Percentiles rank a stretch among this genome's conserved stretches.
Conservation (phyloP, 2,329 filamentous ascomycete species). For the Microdochium nivale region DNA sequence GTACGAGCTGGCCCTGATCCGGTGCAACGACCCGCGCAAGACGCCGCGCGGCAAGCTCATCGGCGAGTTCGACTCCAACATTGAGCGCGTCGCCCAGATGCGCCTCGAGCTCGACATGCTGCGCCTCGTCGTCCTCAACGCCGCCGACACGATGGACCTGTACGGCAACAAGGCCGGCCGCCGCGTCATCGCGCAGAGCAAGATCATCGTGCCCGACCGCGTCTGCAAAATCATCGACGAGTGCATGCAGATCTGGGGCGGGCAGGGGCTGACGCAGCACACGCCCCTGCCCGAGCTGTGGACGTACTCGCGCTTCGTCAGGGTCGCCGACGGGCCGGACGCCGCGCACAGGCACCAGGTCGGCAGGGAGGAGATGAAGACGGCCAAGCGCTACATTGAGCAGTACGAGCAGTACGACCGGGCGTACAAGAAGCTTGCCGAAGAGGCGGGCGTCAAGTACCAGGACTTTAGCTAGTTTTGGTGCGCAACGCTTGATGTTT, state of each 20-base stretch:
- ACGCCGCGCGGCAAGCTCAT: slow-evolving; percentile 28
- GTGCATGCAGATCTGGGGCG: slow-evolving; percentile 32
- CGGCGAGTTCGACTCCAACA: slow-evolving; percentile 29
- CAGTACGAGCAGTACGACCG: slow-evolving; percentile 24
- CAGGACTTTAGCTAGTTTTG: neutral
- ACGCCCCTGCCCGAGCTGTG: slow-evolving; percentile 30
- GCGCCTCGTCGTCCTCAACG: slow-evolving; percentile 29
- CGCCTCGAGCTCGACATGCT: slow-evolving; percentile 29
- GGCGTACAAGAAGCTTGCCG: slow-evolving; percentile 22
- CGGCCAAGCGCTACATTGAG: slow-evolving; percentile 20
- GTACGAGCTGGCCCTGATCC: slow-evolving; percentile 28
- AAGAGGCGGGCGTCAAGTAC: slow-evolving; percentile 18
- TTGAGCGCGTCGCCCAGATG: slow-evolving; percentile 30
- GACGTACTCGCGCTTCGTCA: slow-evolving; percentile 30
- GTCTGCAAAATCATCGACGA: slow-evolving; percentile 29
- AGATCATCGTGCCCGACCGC: slow-evolving; percentile 30
- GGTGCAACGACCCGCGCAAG: slow-evolving; percentile 25
- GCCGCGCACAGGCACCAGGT: slow-evolving; percentile 30
- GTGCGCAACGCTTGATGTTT: neutral
- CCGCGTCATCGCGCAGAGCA: slow-evolving; percentile 26
- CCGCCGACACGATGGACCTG: slow-evolving; percentile 30
- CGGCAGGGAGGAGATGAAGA: slow-evolving; percentile 30
- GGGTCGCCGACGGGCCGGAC: slow-evolving; percentile 31
- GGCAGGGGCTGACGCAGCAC: slow-evolving; percentile 30
- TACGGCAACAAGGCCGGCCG: slow-evolving; percentile 27